Base-by-base conservation (phyloP, 768 basidiomycete genomes). In the Rickenella mellea region DNA sequence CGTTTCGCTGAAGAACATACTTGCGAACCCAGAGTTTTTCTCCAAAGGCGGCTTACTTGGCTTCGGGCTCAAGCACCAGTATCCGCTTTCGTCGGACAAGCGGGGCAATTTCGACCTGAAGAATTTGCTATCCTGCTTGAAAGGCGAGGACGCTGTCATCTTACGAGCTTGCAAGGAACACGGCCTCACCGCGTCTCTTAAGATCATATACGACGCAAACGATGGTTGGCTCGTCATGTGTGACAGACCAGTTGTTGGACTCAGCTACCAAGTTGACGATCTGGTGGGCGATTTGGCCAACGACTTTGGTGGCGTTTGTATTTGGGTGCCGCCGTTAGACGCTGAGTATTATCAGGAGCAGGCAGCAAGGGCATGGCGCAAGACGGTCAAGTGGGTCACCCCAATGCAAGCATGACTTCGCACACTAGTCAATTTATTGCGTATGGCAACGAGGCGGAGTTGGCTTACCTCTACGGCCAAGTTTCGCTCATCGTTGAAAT, bases 41-140 rank as follows among this genome's bases (percentile, higher is more conserved):
- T 61, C 67, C 0, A 26, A 60, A 2, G 68, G 70, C 5, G 68
- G 69, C 1, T 50, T 42, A 10, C 54, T 74, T 11, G 64, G 59
- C 3, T 74, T 71, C 38, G 60, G 63, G 6, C 51, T 72, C 6
- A 50, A 48, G 1, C 60, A 66, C 50, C 50, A 51, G 40, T 71
- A 70, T 42, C 61, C 65, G 2, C 39, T 66, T 39, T 8, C 25
- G 39, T 19, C 27, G 11, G 20, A 39, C 9, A 30, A n/a, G 41
- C 8, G 44, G 42, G 25, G 29, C 29, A 15, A 30, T 10, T 30
- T 10, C 29, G 26, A 27, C 11, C 9, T 11, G 4, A 0, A 17
- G 5, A 4, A 28, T 2, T 29, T 59, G 27, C 17, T 37, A 10
- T 38, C 19, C 0, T 40, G 44, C 10, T 43, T 65, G 30, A 64